Conservation (phyloP, 2,329 filamentous ascomycete species). For the Capronia americana region DNA sequence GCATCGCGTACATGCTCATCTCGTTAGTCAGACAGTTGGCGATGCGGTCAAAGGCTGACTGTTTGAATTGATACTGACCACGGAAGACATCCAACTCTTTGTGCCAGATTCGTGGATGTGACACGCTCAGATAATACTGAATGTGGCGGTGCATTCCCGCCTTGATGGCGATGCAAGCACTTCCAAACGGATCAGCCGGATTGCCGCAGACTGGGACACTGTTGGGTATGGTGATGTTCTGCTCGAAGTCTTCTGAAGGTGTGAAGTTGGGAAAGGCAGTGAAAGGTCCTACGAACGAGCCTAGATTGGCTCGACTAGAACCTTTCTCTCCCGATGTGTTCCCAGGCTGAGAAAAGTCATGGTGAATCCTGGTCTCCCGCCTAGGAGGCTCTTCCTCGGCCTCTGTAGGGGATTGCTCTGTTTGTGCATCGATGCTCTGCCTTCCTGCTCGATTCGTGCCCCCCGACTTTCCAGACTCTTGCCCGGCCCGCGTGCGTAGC, state of each 20-base stretch:
- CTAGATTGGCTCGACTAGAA: not conserved
- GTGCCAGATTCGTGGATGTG: slow-evolving; percentile 9
- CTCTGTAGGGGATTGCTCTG: too few relatives aligned
- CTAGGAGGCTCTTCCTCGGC: too few relatives aligned
- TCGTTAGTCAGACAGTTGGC: not conserved
- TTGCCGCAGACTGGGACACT: not conserved
- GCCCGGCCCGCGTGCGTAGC: not conserved
- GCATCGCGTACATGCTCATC: not conserved
- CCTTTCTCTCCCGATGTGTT: not conserved
- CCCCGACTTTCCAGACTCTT: too few relatives aligned
- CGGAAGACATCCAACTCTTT: not conserved
- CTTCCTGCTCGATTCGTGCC: too few relatives aligned
- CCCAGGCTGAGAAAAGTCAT: too few relatives aligned
- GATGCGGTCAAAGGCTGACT: not conserved
- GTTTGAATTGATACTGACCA: slow-evolving; percentile 6
- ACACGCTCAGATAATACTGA: slow-evolving; percentile 7
- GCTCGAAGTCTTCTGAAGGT: not conserved
- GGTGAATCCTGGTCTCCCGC: too few relatives aligned
- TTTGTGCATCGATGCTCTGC: too few relatives aligned
- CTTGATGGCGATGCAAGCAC: not conserved
- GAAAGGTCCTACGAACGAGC: not conserved
- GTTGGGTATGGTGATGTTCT: not conserved
- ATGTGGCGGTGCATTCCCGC: not conserved
- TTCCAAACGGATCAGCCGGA: not conserved
- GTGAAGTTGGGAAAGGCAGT: not conserved